Conservation (phyloP, 2,329 filamentous ascomycete species). For the Trichoderma koningiopsis region DNA sequence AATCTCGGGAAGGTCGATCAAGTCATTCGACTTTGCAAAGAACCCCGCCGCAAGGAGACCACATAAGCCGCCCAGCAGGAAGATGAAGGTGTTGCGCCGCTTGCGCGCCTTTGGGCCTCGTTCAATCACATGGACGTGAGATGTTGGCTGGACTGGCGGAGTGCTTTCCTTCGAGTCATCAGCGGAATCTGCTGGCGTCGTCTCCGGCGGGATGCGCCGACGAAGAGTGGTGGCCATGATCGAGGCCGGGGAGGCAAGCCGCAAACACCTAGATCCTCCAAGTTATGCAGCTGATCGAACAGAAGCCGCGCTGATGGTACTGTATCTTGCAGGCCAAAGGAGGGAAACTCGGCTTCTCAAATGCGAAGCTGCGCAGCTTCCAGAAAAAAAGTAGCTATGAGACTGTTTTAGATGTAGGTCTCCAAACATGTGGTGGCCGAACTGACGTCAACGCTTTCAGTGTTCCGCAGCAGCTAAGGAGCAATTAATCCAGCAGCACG, state of each 20-base stretch:
- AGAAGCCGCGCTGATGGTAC: neutral
- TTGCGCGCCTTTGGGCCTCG: conserved; percentile 60
- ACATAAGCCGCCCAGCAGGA: conserved; percentile 84
- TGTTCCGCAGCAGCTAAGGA: neutral
- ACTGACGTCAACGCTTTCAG: conserved; percentile 19
- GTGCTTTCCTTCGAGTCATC: conserved; percentile 35
- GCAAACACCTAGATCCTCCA: neutral
- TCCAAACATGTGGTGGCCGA: conserved; percentile 9
- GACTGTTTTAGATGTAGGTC: neutral
- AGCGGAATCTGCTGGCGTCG: conserved; percentile 28
- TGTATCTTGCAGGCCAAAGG: neutral
- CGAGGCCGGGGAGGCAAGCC: neutral
- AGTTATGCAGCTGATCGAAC: neutral
- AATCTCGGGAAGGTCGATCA: conserved; percentile 76
- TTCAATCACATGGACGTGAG: conserved; percentile 49
- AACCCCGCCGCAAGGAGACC: conserved; percentile 87
- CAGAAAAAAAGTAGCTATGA: neutral
- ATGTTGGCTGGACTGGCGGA: conserved; percentile 33
- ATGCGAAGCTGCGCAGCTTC: neutral
- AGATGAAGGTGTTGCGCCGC: conserved; percentile 78
- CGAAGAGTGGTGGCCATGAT: conserved; percentile 41
- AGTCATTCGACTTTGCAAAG: conserved; percentile 85
- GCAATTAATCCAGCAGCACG: neutral
- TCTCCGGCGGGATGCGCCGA: conserved; percentile 37
- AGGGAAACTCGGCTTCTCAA: neutral